Evolutionary conservation across 2,329 filamentous ascomycete genomes (phyloP).

Genomic region (Botrytis aclada): DNA sequence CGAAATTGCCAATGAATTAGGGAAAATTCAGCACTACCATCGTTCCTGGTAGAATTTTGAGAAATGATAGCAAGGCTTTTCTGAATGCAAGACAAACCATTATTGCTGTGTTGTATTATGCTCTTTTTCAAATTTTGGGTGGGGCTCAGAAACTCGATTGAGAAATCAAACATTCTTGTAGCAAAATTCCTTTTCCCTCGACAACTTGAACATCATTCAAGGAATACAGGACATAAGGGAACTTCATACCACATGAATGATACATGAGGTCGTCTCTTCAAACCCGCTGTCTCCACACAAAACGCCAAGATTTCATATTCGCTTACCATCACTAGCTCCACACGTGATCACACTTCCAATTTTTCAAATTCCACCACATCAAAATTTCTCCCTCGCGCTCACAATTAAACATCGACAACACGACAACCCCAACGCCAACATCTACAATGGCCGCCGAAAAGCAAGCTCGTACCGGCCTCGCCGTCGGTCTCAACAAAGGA

Average conservation of each 20-base stretch:
- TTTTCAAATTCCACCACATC: background rate
- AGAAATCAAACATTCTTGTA: background rate
- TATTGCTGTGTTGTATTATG: background rate
- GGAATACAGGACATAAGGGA: background rate
- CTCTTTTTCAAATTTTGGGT: background rate
- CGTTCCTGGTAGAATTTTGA: background rate
- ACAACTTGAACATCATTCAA: background rate
- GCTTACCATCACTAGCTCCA: background rate
- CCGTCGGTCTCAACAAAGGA: slow-evolving; percentile 61
- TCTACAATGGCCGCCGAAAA: slow-evolving; percentile 57
- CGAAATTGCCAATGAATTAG: background rate
- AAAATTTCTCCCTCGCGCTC: slow-evolving; percentile 4
- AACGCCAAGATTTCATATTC: slow-evolving; percentile 8
- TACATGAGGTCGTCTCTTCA: background rate
- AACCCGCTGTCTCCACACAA: background rate
- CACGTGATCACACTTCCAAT: slow-evolving; percentile 11
- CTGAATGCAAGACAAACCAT: background rate
- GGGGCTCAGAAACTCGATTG: background rate
- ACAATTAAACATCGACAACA: slow-evolving; percentile 3
- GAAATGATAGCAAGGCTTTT: background rate
- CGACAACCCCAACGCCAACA: slow-evolving; percentile 20
- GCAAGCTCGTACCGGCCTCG: slow-evolving; percentile 55
- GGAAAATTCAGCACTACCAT: background rate
- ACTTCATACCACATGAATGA: background rate
- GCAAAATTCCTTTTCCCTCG: background rate